phyloP scores from a whole-genome alignment of 768 basidiomycete species.

The Mycena maculata region DNA sequence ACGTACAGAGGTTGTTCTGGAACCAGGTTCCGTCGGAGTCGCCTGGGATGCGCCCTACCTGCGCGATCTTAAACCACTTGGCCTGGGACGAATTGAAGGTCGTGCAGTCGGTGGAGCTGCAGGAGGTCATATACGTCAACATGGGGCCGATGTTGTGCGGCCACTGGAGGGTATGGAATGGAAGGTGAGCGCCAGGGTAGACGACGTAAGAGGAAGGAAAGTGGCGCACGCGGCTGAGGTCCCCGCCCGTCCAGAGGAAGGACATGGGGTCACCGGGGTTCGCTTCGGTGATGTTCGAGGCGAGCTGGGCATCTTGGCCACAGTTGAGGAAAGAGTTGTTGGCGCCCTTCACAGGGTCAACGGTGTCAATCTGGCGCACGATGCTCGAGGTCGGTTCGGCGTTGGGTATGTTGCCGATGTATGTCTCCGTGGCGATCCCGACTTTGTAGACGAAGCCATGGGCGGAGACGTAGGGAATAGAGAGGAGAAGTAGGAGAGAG shows the following conservation, averaged over 20 bases:
- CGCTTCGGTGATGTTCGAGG: constrained; percentile 61
- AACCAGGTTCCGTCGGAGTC: constrained; percentile 47
- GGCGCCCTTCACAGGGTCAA: constrained; percentile 64
- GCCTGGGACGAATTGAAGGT: constrained; percentile 55
- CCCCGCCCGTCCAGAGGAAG: constrained; percentile 69
- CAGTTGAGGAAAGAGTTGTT: constrained; percentile 69
- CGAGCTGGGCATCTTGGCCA: constrained; percentile 63
- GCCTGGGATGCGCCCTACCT: constrained; percentile 48
- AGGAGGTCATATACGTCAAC: constrained; percentile 65
- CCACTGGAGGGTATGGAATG: constrained; percentile 16
- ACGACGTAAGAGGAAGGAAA: constrained; percentile 8
- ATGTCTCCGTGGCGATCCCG: constrained; percentile 54
- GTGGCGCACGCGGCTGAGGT: constrained; percentile 30
- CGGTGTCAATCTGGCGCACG: constrained; percentile 54
- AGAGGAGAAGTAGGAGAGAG: constrained; percentile 46
- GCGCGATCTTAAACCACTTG: constrained; percentile 63
- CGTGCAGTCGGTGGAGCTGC: constrained; percentile 56
- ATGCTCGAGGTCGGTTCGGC: constrained; percentile 45
- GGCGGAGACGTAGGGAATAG: constrained; percentile 52
- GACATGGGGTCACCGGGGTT: constrained; percentile 68
- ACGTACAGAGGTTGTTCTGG: constrained; percentile 52
- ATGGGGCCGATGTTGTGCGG: constrained; percentile 60
- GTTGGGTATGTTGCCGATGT: constrained; percentile 49
- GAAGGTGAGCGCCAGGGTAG: background rate
- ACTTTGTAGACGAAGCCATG: constrained; percentile 57